phyloP scores from a whole-genome alignment of 331 rosid species.

The Malus hybrid region DNA sequence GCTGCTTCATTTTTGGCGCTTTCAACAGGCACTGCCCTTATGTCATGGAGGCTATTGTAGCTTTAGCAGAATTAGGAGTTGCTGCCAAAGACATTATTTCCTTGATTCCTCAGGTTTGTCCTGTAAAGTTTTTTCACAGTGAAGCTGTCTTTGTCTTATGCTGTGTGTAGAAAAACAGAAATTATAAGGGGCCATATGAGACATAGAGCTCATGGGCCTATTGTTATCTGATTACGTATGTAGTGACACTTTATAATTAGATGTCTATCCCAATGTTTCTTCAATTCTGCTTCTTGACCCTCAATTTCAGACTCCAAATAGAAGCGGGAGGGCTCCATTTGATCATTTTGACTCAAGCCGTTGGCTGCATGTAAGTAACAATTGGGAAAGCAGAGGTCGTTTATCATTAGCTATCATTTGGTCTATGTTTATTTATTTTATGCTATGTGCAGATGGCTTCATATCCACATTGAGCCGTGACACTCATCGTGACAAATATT shows the following conservation, averaged over 20 bases:
- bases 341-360: conserved; percentile 80
- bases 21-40: conserved; percentile 75
- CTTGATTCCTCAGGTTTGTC: conserved; percentile 85
- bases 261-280: neutral
- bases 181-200: too few species aligned
- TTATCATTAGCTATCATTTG: neutral
- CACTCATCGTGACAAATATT: neutral
- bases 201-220: neutral
- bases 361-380: conserved; percentile 93
- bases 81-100: conserved; percentile 75
- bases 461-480: neutral
- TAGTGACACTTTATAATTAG: neutral
- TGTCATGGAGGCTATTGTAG: conserved; percentile 72
- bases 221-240: neutral
- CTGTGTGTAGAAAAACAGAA: neutral
- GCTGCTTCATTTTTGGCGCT: conserved; percentile 9
- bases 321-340: conserved; percentile 77
- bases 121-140: neutral
- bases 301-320: conserved; percentile 60
- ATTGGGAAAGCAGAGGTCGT: neutral
- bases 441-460: neutral
- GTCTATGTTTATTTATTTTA: neutral
- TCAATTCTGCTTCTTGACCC: neutral
- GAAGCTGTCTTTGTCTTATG: neutral
- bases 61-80: conserved; percentile 82